Percentiles rank a stretch among this genome's conserved stretches.
phyloP scores from a whole-genome alignment of 768 basidiomycete genomes.

The Boletus eberwhitei region DNA sequence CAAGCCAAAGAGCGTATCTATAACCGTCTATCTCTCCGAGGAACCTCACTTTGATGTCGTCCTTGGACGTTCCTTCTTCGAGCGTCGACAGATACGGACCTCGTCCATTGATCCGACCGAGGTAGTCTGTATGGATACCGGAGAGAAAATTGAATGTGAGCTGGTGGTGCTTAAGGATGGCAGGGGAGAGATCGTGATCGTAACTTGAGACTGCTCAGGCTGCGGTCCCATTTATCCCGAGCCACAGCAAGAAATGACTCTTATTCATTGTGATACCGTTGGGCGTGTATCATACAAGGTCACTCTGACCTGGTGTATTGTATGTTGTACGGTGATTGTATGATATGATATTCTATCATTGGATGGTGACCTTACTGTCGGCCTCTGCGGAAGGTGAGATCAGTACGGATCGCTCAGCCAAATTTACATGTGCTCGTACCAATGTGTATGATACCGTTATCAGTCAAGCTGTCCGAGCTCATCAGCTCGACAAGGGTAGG shows the following conservation, averaged over 20 bases:
- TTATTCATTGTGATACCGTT: background rate
- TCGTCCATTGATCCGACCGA: slow-evolving; percentile 84
- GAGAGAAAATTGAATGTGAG: slow-evolving; percentile 89
- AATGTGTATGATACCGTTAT: slow-evolving; percentile 9
- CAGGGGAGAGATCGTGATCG: slow-evolving; percentile 83
- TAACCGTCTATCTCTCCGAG: slow-evolving; percentile 84
- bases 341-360: background rate
- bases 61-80: slow-evolving; percentile 82
- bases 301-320: background rate
- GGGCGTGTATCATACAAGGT: background rate
- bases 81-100: slow-evolving; percentile 76
- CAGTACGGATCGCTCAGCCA: background rate
- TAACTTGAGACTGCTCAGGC: slow-evolving; percentile 43
- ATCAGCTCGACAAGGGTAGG: background rate
- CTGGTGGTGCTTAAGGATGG: slow-evolving; percentile 90
- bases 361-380: slow-evolving; percentile 7
- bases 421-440: slow-evolving; percentile 7
- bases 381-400: slow-evolving; percentile 9
- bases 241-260: background rate
- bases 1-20: slow-evolving; percentile 40
- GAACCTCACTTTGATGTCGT: slow-evolving; percentile 96
- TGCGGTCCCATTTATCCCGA: background rate
- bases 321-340: background rate
- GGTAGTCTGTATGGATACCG: slow-evolving; percentile 88
- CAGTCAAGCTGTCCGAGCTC: background rate